Base-by-base conservation (phyloP, 2,329 filamentous ascomycete species). In the Cladophialophora carrionii region DNA sequence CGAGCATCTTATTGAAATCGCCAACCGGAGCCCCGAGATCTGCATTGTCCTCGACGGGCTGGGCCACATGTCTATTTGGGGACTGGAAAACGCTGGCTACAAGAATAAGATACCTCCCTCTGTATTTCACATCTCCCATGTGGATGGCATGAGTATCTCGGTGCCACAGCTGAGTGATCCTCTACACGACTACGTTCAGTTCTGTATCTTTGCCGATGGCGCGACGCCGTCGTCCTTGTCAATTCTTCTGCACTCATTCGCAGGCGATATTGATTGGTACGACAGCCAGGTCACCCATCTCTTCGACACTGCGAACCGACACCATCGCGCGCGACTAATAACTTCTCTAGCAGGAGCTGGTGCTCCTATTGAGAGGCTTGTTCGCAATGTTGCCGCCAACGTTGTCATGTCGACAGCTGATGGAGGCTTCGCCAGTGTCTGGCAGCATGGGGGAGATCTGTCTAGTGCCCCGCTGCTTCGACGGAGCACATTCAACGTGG, bases 41-140 rank as follows among this genome's bases (percentile, higher is more conserved):
- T 95, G 92, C 70, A 83, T 98, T 26, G 87, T 94, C 8, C 82
- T 96, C 55, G 92, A 98, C 76, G 88, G 88, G n/a, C 81, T 84
- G 55, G 94, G 94, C 0, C 88, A 88, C 70, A 91, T 98, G 89
- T 92, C 91, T 48, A 92, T 91, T 0, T 97, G 94, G 91, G 94
- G 92, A 0, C 79, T 99, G 62, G 93, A 98, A 75, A 93, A 94
- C 73, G 85, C 96, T 22, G 89, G 90, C 41, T 88, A 86, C 71
- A 91, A 88, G 73, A 81, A 83, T 34, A 86, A 85, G 70, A 86
- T 85, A 65, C 82, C 84, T 3, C 83, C 87, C 31, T 87, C 88
- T 67, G 85, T 94, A n/a, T 96, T 95, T 80, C 95, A 92, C 73
- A 88, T 97, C 71, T 87, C 91, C 1, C 90, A 96, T 73, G 85